Conservation (phyloP, 257 asterid genomes). For the Ocimum tenuiflorum region DNA sequence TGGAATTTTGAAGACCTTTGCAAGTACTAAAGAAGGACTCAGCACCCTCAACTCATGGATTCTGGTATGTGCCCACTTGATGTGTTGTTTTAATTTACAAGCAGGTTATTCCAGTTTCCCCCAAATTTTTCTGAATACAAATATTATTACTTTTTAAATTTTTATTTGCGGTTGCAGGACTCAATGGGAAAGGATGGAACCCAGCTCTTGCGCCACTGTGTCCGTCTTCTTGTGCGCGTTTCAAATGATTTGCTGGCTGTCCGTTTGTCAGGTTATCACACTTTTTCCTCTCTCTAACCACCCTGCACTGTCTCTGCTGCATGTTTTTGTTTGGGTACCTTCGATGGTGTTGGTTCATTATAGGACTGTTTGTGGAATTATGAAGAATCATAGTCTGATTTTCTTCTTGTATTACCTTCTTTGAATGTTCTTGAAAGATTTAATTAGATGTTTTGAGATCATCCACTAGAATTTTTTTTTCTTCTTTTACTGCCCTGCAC, state of each 20-base stretch:
- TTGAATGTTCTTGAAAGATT: background rate
- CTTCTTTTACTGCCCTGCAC: conserved; percentile 2
- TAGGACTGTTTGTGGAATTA: background rate
- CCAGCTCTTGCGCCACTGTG: conserved; percentile 96
- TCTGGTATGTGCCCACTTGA: conserved; percentile 44
- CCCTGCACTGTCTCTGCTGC: background rate
- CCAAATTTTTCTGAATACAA: conserved; percentile 16
- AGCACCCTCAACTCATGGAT: conserved; percentile 89
- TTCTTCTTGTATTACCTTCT: conserved; percentile 1
- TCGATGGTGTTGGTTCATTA: conserved; percentile 10
- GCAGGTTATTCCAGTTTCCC: background rate
- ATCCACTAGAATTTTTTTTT: background rate
- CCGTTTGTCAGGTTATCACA: conserved; percentile 68
- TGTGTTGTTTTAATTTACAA: conserved; percentile 11
- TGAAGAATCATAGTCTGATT: conserved; percentile 7
- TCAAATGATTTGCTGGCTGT: conserved; percentile 88
- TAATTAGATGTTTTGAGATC: conserved; percentile 1
- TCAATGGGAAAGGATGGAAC: conserved; percentile 99
- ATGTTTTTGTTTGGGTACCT: background rate
- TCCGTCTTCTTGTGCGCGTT: conserved; percentile 78
- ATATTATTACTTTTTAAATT: conserved; percentile 13
- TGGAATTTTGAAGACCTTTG: conserved; percentile 75
- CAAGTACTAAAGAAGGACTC: conserved; percentile 87
- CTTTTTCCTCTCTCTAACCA: conserved; percentile 6
- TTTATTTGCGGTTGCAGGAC: conserved; percentile 43